A percentile compares a stretch with the other conserved stretches of the same genome.
Conservation (phyloP, 176 grass and related monocot species). For the Raddia distichophylla region DNA sequence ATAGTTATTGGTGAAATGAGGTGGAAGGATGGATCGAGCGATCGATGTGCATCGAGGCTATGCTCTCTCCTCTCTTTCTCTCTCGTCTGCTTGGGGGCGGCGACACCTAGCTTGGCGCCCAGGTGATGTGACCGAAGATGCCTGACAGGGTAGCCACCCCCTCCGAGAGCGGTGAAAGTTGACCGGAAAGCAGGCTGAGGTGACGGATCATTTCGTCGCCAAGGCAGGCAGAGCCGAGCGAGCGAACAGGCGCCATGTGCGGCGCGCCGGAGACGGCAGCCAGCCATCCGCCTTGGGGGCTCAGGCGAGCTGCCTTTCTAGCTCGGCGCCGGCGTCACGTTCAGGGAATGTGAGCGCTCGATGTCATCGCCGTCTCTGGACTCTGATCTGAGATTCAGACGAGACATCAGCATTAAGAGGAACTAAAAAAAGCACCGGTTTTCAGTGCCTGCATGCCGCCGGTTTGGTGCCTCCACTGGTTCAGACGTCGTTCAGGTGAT, state of each 20-base stretch:
- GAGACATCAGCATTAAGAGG: too few species aligned
- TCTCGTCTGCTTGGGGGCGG: neutral
- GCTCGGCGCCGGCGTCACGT: neutral
- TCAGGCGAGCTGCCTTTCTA: neutral
- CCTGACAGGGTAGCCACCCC: conserved; percentile 30
- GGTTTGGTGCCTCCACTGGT: neutral
- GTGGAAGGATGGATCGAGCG: too few species aligned
- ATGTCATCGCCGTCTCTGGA: too few species aligned
- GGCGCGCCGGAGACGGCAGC: conserved; percentile 3
- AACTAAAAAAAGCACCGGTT: neutral
- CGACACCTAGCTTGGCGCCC: conserved; percentile 17
- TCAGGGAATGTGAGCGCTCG: neutral
- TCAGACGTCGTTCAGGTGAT: neutral
- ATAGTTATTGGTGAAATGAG: too few species aligned
- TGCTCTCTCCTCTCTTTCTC: too few species aligned
- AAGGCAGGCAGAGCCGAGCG: too few species aligned
- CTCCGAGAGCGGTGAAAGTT: conserved; percentile 39
- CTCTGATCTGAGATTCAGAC: too few species aligned
- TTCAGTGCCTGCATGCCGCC: neutral
- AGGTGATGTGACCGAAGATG: conserved; percentile 64
- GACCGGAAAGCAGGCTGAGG: conserved; percentile 52
- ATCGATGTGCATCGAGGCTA: too few species aligned
- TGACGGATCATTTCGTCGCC: conserved; percentile 39
- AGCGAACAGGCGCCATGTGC: conserved; percentile 35
- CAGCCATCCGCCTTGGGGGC: conserved; percentile 1